phyloP scores from a whole-genome alignment of 176 grass and related monocot genomes.

The Areca catechu region DNA sequence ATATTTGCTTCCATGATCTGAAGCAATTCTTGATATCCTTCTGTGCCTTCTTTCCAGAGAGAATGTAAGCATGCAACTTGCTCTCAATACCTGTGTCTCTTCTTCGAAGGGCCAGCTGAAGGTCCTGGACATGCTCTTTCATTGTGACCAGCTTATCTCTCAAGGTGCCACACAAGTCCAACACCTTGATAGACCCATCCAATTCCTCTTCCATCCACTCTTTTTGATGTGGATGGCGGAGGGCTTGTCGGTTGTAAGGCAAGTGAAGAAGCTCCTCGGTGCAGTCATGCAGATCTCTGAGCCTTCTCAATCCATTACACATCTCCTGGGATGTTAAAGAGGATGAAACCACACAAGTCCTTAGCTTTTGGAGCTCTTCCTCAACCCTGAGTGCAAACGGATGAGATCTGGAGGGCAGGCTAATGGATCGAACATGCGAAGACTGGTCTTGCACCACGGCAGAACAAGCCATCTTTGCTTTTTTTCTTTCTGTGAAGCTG shows the following conservation, averaged over 20 bases:
- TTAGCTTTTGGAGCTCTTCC: neutral
- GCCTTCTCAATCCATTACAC: neutral
- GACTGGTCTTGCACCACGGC: too few relatives aligned
- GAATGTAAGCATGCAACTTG: too few relatives aligned
- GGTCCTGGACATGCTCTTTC: neutral
- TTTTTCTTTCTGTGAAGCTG: too few relatives aligned
- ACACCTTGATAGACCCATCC: slow-evolving; percentile 3
- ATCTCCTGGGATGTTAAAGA: neutral
- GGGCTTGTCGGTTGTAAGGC: neutral
- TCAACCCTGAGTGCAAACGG: slow-evolving; percentile 17
- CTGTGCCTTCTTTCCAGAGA: neutral
- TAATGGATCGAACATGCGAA: slow-evolving; percentile 33
- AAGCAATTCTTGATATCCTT: slow-evolving; percentile 2
- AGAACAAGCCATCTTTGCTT: too few relatives aligned
- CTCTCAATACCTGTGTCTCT: neutral
- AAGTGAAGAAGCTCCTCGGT: neutral
- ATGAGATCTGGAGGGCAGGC: slow-evolving; percentile 31
- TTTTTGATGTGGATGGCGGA: neutral
- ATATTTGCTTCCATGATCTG: neutral
- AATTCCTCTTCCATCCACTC: neutral
- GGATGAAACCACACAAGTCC: neutral
- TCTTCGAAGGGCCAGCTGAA: slow-evolving; percentile 2
- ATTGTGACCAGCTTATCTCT: neutral
- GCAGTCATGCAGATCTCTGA: neutral
- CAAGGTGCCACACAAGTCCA: neutral